Conservation (phyloP, 305 asterid species). For the Fraxinus velutina region DNA sequence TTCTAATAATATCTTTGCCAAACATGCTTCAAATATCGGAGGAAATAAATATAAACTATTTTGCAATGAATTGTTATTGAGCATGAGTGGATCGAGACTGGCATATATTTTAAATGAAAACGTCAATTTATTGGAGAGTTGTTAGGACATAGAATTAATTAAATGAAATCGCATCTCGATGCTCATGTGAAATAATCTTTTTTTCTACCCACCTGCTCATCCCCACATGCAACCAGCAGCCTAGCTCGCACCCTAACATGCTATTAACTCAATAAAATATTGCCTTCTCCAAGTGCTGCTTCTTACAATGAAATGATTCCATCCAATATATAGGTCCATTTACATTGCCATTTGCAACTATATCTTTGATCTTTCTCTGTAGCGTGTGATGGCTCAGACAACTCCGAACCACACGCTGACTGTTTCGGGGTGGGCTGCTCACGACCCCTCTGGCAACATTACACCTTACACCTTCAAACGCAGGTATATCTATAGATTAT, state of each 20-base stretch:
- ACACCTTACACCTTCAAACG: slow-evolving; percentile 70
- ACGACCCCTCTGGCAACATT: slow-evolving; percentile 58
- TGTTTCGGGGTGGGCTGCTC: slow-evolving; percentile 88
- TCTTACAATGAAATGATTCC: neutral
- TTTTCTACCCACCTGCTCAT: neutral
- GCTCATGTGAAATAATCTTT: neutral
- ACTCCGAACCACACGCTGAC: slow-evolving; percentile 70
- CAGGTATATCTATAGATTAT: slow-evolving; percentile 38
- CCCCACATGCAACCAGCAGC: neutral
- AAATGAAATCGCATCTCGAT: neutral
- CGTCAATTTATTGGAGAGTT: neutral
- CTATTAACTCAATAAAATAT: neutral
- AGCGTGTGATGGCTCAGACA: slow-evolving; percentile 54
- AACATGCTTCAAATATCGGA: neutral
- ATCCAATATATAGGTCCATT: neutral
- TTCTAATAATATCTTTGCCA: neutral
- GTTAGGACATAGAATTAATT: neutral
- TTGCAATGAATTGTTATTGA: neutral
- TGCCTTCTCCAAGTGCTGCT: neutral
- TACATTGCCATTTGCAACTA: neutral
- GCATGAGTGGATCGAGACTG: neutral
- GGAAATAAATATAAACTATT: neutral
- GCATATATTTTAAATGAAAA: neutral
- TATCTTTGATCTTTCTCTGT: neutral
- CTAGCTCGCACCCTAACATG: neutral